Percentiles rank a stretch among this genome's conserved stretches.
These are phyloP conservation scores for Starmerella potacharoeniae DNA, from an alignment of 805 yeast genomes.

Conservation along the genomic window DNA sequence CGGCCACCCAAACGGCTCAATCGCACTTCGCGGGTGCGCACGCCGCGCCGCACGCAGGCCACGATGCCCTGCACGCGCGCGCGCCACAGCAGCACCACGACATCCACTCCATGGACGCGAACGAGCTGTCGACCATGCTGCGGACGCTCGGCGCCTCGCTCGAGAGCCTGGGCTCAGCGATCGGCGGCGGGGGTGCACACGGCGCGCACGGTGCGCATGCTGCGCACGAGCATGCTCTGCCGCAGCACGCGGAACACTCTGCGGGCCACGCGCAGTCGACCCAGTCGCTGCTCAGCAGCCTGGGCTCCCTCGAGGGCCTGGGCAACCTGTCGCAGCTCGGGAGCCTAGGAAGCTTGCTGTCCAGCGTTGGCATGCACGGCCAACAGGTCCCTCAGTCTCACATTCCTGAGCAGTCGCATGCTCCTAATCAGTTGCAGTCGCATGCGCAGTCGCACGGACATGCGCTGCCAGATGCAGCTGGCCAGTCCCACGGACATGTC, in stretches of 20 bases:
- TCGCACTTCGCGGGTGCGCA: neutral
- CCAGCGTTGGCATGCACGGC: neutral
- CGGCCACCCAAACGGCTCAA: neutral
- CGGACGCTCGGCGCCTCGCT: neutral
- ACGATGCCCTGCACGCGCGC: neutral
- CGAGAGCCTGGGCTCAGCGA: neutral
- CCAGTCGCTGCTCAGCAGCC: neutral
- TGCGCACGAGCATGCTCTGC: neutral
- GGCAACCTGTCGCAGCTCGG: neutral
- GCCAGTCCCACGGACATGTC: too few relatives aligned
- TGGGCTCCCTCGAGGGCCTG: neutral
- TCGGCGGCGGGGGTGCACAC: neutral
- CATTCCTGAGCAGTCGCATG: too few relatives aligned
- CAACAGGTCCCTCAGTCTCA: neutral
- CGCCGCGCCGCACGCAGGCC: neutral
- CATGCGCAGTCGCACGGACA: too few relatives aligned
- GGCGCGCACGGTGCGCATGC: neutral
- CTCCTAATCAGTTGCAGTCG: too few relatives aligned
- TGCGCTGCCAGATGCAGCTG: too few relatives aligned
- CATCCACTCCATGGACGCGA: neutral
- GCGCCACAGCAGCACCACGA: neutral
- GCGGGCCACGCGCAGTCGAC: too few relatives aligned
- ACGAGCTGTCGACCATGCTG: constrained; percentile 1
- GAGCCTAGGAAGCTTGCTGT: neutral
- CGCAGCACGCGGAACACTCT: too few relatives aligned